These are phyloP conservation scores for Entonaema liquescens DNA, from an alignment of 495 filamentous ascomycete species.

Conservation along the genomic window DNA sequence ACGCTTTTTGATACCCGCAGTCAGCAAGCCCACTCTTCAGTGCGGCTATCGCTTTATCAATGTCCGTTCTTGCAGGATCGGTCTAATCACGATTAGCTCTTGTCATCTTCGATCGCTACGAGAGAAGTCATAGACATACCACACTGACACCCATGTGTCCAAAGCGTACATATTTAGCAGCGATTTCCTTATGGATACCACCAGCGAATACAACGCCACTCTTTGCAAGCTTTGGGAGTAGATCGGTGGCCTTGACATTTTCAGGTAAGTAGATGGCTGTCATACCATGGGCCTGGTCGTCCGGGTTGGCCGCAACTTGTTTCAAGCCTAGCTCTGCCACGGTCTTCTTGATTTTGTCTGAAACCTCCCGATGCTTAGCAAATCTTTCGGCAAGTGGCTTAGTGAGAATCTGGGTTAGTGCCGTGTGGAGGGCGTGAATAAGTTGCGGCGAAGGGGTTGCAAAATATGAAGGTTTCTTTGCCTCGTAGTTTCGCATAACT, in stretches of 20 bases:
- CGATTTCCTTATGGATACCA: slow-evolving; percentile 86
- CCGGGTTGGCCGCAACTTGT: slow-evolving; percentile 83
- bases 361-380: slow-evolving; percentile 75
- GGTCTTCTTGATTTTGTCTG: slow-evolving; percentile 82
- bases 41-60: slow-evolving; percentile 81
- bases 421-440: slow-evolving; percentile 91
- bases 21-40: slow-evolving; percentile 78
- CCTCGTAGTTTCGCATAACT: slow-evolving; percentile 99
- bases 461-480: slow-evolving; percentile 96
- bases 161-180: slow-evolving; percentile 66
- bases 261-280: slow-evolving; percentile 96
- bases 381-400: slow-evolving; percentile 81
- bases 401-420: slow-evolving; percentile 85
- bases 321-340: slow-evolving; percentile 81
- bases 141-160: slow-evolving; percentile 98
- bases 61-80: slow-evolving; percentile 70
- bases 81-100: slow-evolving; percentile 52
- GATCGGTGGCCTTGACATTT: slow-evolving; percentile 75
- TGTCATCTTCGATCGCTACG: slow-evolving; percentile 51
- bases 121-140: slow-evolving; percentile 54
- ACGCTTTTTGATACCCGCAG: slow-evolving; percentile 68
- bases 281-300: slow-evolving; percentile 96
- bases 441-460: slow-evolving; percentile 96
- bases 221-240: slow-evolving; percentile 86
- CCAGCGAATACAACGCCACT: slow-evolving; percentile 94